Evolutionary conservation across 192 early-diverging fungal species (phyloP).

Genomic region (Umbelopsis sp.): DNA sequence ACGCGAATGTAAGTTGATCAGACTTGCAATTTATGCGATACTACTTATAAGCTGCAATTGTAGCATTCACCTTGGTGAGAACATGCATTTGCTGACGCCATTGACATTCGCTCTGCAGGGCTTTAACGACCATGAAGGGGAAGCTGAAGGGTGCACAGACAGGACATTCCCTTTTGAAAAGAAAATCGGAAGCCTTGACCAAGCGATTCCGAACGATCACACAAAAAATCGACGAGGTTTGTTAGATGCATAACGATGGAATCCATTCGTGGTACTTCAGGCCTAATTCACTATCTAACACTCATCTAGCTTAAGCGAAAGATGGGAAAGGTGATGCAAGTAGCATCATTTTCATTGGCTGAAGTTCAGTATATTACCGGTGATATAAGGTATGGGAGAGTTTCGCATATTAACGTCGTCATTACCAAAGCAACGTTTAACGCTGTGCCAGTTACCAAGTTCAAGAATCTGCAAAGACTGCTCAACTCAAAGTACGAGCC

Average conservation of each 20-base stretch:
- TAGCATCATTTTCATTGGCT: slow-evolving; percentile 95
- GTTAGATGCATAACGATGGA: background rate
- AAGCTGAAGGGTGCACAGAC: slow-evolving; percentile 97
- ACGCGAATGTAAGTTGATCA: slow-evolving; percentile 81
- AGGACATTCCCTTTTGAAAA: slow-evolving; percentile 95
- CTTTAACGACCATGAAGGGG: slow-evolving; percentile 92
- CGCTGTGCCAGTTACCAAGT: slow-evolving; percentile 78
- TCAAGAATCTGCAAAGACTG: slow-evolving; percentile 90
- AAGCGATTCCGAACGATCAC: slow-evolving; percentile 93
- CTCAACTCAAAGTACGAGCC: slow-evolving; percentile 88
- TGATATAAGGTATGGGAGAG: slow-evolving; percentile 76
- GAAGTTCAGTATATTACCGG: slow-evolving; percentile 97
- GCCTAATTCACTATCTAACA: background rate
- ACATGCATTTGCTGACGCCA: too few relatives aligned
- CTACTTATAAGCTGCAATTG: too few relatives aligned
- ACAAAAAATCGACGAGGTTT: slow-evolving; percentile 96
- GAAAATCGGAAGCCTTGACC: slow-evolving; percentile 96
- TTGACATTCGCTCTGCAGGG: slow-evolving; percentile 56
- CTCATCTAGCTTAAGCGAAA: slow-evolving; percentile 84
- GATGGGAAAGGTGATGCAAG: slow-evolving; percentile 99
- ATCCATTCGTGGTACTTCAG: slow-evolving; percentile 6
- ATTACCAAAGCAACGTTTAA: background rate
- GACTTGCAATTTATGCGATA: too few relatives aligned
- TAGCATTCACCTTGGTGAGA: too few relatives aligned
- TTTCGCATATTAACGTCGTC: background rate